Evolutionary conservation across 768 basidiomycete species (phyloP), one percentile per base, ranked within the genome.

Genomic region (Suillus variegatus): DNA sequence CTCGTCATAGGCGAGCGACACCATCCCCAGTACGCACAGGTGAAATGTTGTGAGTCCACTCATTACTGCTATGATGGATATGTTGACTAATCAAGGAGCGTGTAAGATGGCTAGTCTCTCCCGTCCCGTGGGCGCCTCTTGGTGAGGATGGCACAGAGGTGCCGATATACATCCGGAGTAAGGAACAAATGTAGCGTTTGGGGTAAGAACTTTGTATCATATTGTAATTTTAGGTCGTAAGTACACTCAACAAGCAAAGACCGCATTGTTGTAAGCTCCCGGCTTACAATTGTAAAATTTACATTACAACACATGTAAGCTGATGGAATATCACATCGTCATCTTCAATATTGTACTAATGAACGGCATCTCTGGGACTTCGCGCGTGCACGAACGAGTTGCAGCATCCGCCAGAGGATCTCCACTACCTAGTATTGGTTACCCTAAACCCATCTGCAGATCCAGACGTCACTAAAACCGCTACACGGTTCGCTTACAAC

Each of bases 371-470:
- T 61, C 16, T n/a, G 72, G 84, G 91, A 92, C 73, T 84, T 84
- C 52, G 92, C 91, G 32, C 32, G 32, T 32, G 32, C 32, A 32
- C 32, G 92, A 92, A 92, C 72, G 82, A 85, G 64, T 79, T 91
- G n/a, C 91, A 93, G 70, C 85, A 89, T 68, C 81, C 92, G 18
- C 75, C 86, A 1, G 82, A 84, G 66, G 64, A 78, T 1, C 74
- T 78, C 46, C 82, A 86, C 69, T 90, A 90, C 1, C 86, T 85
- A 0, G 83, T 92, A 7, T 78, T 92, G 32, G 87, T 90, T 40
- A 92, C 92, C 4, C 84, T 93, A 64, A 92, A 92, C 73, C 85
- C 91, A 12, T 90, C 88, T 0, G 41, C 46, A 38, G 84, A 86
- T 61, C 85, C 89, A 13, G 77, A 81, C 13, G 72, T 75, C 4